Evolutionary conservation across 768 basidiomycete species (phyloP), one percentile per base, ranked within the genome.

Genomic region (Kwoniella dejecticola): DNA sequence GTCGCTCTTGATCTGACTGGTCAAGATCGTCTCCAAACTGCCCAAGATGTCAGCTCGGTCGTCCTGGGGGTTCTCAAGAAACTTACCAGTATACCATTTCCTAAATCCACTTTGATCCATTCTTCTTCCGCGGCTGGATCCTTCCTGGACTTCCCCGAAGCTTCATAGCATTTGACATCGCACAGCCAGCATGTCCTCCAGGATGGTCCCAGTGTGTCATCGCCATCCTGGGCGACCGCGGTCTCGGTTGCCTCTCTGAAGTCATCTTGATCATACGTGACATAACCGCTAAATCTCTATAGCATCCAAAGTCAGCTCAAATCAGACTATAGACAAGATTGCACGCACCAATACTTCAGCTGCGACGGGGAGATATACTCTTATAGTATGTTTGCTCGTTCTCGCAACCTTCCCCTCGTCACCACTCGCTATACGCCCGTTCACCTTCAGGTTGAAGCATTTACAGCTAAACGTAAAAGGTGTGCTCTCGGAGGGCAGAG

Each of bases 171-270:
- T 44, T 63, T 64, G 0, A 53, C 52, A 24, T 62, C 64, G 47
- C 73, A 75, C 2, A 69, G 8, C 70, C 66, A 69, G 52, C 73
- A 75, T 21, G 46, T 62, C 33, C 73, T 57, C 66, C 67, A 70
- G 1, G 60, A 52, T 38, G 64, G 57, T 27, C 50, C 61, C 19
- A 49, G 29, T 8, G 33, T 40, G 15, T 61, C 63, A 13, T 11
- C 48, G 11, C 19, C 26, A 29, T 48, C 49, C 6, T 53, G 48
- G 26, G 46, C 36, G 24, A 21, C 27, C 4, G 23, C 38, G 27
- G 24, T 44, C 12, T 49, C 17, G 56, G 26, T n/a, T n/a, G 54
- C 10, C 10, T 24, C n/a, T 19, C 33, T 19, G n/a, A 63, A 55
- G 38, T 49, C 52, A 27, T 67, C 62, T 33, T 63, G 57, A 29